Conservation (phyloP, 805 yeast genomes). For the Saturnispora quitensis region DNA sequence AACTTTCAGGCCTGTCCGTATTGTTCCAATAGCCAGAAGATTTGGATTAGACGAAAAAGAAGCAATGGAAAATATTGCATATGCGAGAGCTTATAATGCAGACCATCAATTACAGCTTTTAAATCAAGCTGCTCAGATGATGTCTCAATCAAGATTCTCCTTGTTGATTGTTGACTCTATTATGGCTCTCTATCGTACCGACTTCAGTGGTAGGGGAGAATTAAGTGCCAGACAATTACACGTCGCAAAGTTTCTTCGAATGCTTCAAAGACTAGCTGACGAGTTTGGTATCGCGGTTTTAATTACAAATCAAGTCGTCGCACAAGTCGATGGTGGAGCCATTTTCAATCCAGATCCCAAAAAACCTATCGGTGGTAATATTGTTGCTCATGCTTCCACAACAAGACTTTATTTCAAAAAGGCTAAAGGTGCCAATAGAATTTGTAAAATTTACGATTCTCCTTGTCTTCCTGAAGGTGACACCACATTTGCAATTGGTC, state of each 20-base stretch:
- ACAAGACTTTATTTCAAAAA: slow-evolving; percentile 85
- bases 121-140: slow-evolving; percentile 88
- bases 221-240: slow-evolving; percentile 90
- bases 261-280: slow-evolving; percentile 87
- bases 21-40: slow-evolving; percentile 82
- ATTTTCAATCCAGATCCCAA: slow-evolving; percentile 92
- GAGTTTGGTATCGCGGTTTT: slow-evolving; percentile 97
- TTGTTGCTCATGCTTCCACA: slow-evolving; percentile 93
- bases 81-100: slow-evolving; percentile 94
- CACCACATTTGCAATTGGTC: slow-evolving; percentile 90
- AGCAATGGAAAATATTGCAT: slow-evolving; percentile 94
- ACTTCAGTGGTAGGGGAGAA: slow-evolving; percentile 92
- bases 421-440: slow-evolving; percentile 86
- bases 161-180: slow-evolving; percentile 91
- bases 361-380: slow-evolving; percentile 97
- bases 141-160: slow-evolving; percentile 89
- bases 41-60: slow-evolving; percentile 89
- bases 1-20: slow-evolving; percentile 86
- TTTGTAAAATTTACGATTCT: slow-evolving; percentile 90
- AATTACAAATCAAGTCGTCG: slow-evolving; percentile 93
- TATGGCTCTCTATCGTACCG: slow-evolving; percentile 94
- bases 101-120: slow-evolving; percentile 88
- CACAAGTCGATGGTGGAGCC: slow-evolving; percentile 90
- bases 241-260: slow-evolving; percentile 87
- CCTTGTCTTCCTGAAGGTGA: slow-evolving; percentile 96